These are phyloP conservation scores for Pulveroboletus sp. DNA, from an alignment of 768 basidiomycete species.

Conservation along the genomic window DNA sequence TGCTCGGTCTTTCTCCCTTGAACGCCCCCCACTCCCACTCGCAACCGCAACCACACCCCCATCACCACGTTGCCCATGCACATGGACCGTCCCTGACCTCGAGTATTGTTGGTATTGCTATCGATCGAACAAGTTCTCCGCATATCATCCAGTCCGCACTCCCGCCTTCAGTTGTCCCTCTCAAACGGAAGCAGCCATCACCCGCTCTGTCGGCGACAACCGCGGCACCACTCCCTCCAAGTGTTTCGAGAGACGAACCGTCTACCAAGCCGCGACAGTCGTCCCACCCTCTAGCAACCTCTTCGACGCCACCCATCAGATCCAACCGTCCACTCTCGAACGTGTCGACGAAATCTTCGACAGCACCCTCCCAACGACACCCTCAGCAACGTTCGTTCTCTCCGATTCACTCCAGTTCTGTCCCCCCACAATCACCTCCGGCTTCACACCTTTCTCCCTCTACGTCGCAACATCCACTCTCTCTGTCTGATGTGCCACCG, in stretches of 20 bases:
- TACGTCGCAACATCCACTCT: slow-evolving; percentile 17
- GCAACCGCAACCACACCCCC: slow-evolving; percentile 22
- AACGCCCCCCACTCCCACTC: slow-evolving; percentile 29
- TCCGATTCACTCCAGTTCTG: slow-evolving; percentile 9
- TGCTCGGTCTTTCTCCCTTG: slow-evolving; percentile 45
- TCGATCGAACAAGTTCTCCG: slow-evolving; percentile 20
- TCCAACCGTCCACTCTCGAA: slow-evolving; percentile 6
- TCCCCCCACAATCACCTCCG: slow-evolving; percentile 14
- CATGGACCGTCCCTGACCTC: slow-evolving; percentile 29
- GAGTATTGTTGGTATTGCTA: slow-evolving; percentile 19
- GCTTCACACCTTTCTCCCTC: slow-evolving; percentile 18
- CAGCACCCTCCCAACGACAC: slow-evolving; percentile 10
- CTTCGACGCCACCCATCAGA: slow-evolving; percentile 14
- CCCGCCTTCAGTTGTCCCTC: slow-evolving; percentile 32
- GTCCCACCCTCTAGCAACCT: slow-evolving; percentile 15
- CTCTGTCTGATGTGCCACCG: slow-evolving; percentile 18
- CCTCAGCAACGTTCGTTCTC: slow-evolving; percentile 18
- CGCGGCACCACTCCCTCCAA: slow-evolving; percentile 7
- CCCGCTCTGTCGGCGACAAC: slow-evolving; percentile 14
- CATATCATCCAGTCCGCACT: slow-evolving; percentile 20
- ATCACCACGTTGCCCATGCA: slow-evolving; percentile 21
- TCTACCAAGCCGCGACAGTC: slow-evolving; percentile 14
- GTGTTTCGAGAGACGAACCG: slow-evolving; percentile 1
- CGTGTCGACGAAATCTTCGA: slow-evolving; percentile 11
- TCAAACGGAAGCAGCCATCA: slow-evolving; percentile 38